A percentile compares a stretch with the other conserved stretches of the same genome.
These are phyloP conservation scores for Phytophthora vignae DNA, from an alignment of 352 stramenopile genomes.

Conservation along the genomic window DNA sequence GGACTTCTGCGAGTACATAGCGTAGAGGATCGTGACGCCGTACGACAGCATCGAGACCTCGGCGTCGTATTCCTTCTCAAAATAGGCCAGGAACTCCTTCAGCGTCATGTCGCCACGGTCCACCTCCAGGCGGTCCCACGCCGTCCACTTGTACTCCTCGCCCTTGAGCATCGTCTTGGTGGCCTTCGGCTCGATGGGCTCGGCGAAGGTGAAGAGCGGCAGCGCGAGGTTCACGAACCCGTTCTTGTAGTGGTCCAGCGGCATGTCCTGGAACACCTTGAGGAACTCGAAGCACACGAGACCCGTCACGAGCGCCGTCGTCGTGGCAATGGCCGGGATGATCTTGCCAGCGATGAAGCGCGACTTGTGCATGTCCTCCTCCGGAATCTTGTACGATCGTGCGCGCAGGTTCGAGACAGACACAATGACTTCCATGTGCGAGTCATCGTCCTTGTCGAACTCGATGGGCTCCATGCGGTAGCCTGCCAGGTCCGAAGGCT, in stretches of 20 bases:
- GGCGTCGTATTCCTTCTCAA: constrained; percentile 96
- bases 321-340: constrained; percentile 99
- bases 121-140: constrained; percentile 97
- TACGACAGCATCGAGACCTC: constrained; percentile 99
- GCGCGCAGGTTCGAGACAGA: constrained; percentile 97
- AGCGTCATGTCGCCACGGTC: constrained; percentile 97
- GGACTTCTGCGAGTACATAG: constrained; percentile 91
- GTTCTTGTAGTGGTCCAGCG: constrained; percentile 98
- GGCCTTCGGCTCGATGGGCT: constrained; percentile 95
- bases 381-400: constrained; percentile 98
- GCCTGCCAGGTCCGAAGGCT: constrained; percentile 78
- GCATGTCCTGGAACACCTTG: constrained; percentile 93
- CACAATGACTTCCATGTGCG: constrained; percentile 98
- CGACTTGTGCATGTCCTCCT: constrained; percentile 97
- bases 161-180: constrained; percentile 94
- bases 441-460: constrained; percentile 99
- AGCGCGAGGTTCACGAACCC: constrained; percentile 98
- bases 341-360: constrained; percentile 99
- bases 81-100: constrained; percentile 95
- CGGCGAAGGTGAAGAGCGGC: constrained; percentile 97
- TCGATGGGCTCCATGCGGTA: constrained; percentile 95
- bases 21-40: constrained; percentile 92
- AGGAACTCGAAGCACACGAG: constrained; percentile 98
- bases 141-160: constrained; percentile 97
- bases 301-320: constrained; percentile 98